Percentiles rank a stretch among this genome's conserved stretches.
Conservation (phyloP, 2,329 filamentous ascomycete genomes). For the Fusarium sp. region DNA sequence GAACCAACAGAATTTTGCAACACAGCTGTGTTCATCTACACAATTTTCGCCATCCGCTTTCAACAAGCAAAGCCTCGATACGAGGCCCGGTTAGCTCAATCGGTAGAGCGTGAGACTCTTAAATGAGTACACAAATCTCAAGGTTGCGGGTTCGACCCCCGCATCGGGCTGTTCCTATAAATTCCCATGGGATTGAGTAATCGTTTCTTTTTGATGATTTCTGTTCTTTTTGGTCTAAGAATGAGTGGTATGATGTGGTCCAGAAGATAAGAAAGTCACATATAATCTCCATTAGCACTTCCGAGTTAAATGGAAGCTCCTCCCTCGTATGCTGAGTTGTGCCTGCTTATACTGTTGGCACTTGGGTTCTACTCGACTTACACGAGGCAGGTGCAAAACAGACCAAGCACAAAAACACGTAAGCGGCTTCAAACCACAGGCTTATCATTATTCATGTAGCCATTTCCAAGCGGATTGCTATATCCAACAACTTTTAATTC, state of each 20-base stretch:
- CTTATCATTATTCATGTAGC: neutral
- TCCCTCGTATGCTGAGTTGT: neutral
- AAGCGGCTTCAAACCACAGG: neutral
- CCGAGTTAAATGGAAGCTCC: neutral
- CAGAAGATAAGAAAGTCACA: neutral
- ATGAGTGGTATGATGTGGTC: neutral
- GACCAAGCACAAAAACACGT: neutral
- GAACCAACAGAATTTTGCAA: neutral
- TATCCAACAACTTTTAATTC: neutral
- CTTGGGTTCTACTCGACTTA: neutral
- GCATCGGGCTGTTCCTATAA: constrained; percentile 51
- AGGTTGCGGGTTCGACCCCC: constrained; percentile 67
- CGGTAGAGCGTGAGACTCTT: constrained; percentile 79
- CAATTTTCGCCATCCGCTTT: accelerated
- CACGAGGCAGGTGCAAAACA: neutral
- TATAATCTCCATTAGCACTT: neutral
- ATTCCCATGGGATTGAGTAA: constrained; percentile 24
- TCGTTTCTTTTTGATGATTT: neutral
- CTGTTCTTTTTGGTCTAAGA: neutral
- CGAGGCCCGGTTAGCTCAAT: constrained; percentile 55
- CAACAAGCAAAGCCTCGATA: constrained; percentile 14
- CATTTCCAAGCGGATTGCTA: neutral
- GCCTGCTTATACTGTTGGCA: neutral
- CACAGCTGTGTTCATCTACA: neutral
- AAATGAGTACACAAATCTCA: constrained; percentile 58